Evolutionary conservation across 139 green algal species (phyloP).

Genomic region (Chlorella sp.): DNA sequence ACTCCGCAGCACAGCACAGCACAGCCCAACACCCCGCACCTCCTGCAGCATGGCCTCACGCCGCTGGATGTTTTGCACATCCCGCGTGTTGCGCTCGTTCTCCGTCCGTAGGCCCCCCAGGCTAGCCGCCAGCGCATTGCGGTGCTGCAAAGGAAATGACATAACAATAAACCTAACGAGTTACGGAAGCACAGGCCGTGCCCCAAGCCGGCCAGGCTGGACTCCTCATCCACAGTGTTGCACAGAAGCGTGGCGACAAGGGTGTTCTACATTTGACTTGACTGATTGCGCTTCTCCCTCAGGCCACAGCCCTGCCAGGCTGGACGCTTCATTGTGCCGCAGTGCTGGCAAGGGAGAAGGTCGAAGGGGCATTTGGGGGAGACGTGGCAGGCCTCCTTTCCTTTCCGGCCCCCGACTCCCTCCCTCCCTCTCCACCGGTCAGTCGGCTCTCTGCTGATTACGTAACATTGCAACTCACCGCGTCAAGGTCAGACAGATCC

Average conservation of each 20-base stretch:
- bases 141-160: background rate
- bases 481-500: slow-evolving; percentile 33
- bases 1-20: no score
- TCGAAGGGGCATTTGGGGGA: background rate
- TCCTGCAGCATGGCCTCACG: slow-evolving; percentile 59
- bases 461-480: slow-evolving; percentile 20
- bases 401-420: no score
- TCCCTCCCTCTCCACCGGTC: no score
- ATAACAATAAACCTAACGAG: no score
- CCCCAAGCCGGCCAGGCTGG: no score
- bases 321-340: background rate
- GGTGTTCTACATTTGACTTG: no score
- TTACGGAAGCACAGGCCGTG: no score
- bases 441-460: no score
- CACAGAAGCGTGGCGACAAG: no score
- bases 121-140: slow-evolving; percentile 32
- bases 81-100: slow-evolving; percentile 67
- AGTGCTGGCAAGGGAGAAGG: background rate
- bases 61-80: slow-evolving; percentile 73
- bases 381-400: no score
- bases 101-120: slow-evolving; percentile 52
- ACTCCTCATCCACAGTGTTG: background rate
- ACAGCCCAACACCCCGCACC: slow-evolving; percentile 3
- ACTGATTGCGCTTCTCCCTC: no score
- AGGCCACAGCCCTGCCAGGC: background rate